These are phyloP conservation scores for Syncephalastrum monosporum DNA, from an alignment of 371 early-diverging fungal genomes.

Conservation along the genomic window DNA sequence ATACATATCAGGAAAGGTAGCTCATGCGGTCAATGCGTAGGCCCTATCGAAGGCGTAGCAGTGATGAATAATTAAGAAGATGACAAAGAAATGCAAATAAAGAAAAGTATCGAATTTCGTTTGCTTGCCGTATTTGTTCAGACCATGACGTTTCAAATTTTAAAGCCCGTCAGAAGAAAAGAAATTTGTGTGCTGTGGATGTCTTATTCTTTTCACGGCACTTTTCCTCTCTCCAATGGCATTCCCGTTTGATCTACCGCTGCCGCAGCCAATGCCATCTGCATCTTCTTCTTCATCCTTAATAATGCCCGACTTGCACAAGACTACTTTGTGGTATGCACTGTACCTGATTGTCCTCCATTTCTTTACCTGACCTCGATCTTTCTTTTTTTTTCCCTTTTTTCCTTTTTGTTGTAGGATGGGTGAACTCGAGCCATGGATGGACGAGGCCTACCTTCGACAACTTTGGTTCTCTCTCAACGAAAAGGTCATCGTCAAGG, in stretches of 20 bases:
- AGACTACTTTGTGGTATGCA: conserved; percentile 16
- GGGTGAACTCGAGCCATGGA: conserved; percentile 86
- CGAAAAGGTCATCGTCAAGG: conserved; percentile 78
- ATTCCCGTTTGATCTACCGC: conserved; percentile 15
- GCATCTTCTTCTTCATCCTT: conserved; percentile 15
- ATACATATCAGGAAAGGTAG: too few species aligned
- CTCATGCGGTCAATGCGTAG: too few species aligned
- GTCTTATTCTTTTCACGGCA: too few species aligned
- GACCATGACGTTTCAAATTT: too few species aligned
- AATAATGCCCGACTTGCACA: conserved; percentile 6
- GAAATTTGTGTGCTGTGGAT: too few species aligned
- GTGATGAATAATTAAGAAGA: background rate
- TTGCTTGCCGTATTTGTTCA: background rate
- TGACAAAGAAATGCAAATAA: background rate
- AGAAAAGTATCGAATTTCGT: background rate
- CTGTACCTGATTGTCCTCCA: background rate
- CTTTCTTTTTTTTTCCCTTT: background rate
- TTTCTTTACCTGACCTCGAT: background rate
- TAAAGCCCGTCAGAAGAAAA: too few species aligned
- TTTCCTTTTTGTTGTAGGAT: conserved; percentile 48
- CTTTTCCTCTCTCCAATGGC: conserved; percentile 9
- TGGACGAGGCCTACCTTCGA: conserved; percentile 77
- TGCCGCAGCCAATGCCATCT: conserved; percentile 11
- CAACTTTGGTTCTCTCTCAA: conserved; percentile 71
- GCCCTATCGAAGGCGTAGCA: background rate